A percentile compares a stretch with the other conserved stretches of the same genome.
Evolutionary conservation across 169 alveolate genomes (phyloP).

Genomic region (Plasmodium reichenowi): DNA sequence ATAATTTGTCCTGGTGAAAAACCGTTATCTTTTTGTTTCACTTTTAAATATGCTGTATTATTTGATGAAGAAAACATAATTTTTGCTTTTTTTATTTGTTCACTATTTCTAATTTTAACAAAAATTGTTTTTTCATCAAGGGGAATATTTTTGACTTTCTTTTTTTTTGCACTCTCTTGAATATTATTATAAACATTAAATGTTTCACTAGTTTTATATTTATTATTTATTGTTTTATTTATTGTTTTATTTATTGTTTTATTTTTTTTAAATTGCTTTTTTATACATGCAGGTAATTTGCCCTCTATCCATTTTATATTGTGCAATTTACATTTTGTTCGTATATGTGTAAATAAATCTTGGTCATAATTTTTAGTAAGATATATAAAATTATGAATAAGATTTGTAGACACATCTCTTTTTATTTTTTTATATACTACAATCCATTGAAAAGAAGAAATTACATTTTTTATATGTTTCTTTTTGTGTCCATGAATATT

Average conservation of each 20-base stretch:
- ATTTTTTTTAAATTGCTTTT: neutral
- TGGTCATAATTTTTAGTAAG: conserved; percentile 31
- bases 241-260: neutral
- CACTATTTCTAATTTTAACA: conserved; percentile 53
- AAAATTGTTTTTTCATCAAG: conserved; percentile 2
- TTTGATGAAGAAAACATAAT: neutral
- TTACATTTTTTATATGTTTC: conserved; percentile 9
- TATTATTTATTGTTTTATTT: neutral
- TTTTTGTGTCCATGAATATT: neutral
- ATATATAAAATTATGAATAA: conserved; percentile 41
- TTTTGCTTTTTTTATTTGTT: conserved; percentile 58
- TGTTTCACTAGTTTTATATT: too few species aligned
- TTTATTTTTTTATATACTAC: conserved; percentile 54
- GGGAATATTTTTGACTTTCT: neutral
- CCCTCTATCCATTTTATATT: conserved; percentile 24
- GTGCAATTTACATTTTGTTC: conserved; percentile 23
- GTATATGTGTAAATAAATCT: conserved; percentile 10
- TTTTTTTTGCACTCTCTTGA: neutral
- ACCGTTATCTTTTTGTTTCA: conserved; percentile 22
- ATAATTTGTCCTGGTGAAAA: conserved; percentile 72
- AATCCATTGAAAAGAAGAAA: conserved; percentile 60
- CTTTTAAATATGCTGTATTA: conserved; percentile 6
- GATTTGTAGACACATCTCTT: neutral
- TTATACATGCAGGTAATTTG: conserved; percentile 7
- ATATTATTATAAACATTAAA: too few species aligned